Conservation (phyloP, 495 filamentous ascomycete genomes). For the Daldinia concentrica region DNA sequence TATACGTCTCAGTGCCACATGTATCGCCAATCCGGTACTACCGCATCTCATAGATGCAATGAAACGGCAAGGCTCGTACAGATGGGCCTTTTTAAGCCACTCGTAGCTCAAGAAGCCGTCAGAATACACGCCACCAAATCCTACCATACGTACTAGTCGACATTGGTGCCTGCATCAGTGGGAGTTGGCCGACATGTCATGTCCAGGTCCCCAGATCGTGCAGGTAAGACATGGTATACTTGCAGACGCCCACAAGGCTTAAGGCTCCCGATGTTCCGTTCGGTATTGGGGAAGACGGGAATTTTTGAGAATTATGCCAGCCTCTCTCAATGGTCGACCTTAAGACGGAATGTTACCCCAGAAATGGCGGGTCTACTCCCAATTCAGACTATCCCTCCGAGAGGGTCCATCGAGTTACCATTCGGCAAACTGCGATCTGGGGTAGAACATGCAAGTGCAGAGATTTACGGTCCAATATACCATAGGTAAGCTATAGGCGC, state of each 20-base stretch:
- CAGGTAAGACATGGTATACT: conserved; percentile 33
- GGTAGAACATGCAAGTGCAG: conserved; percentile 31
- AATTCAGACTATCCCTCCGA: conserved; percentile 41
- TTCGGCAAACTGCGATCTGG: conserved; percentile 40
- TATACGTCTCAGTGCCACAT: conserved; percentile 28
- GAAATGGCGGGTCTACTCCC: conserved; percentile 29
- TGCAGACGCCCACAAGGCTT: conserved; percentile 37
- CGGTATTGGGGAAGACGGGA: conserved; percentile 39
- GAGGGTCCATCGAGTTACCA: conserved; percentile 26
- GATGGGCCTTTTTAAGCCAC: not conserved
- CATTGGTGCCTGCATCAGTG: conserved; percentile 36
- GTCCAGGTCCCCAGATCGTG: conserved; percentile 34
- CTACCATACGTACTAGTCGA: conserved; percentile 15
- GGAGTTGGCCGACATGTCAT: conserved; percentile 31
- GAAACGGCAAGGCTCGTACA: conserved; percentile 27
- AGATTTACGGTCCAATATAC: conserved; percentile 29
- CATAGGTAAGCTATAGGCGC: conserved; percentile 19
- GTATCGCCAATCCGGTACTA: conserved; percentile 19
- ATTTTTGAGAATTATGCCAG: conserved; percentile 31
- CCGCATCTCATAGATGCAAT: conserved; percentile 33
- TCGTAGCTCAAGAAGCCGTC: conserved; percentile 10
- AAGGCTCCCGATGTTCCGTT: conserved; percentile 44
- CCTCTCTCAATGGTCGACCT: conserved; percentile 26
- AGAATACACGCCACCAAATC: conserved; percentile 13
- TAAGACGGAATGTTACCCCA: conserved; percentile 40